Percentiles rank a stretch among this genome's conserved stretches.
These are phyloP conservation scores for Murraya koenigii DNA, from an alignment of 345 rosid genomes.

Conservation along the genomic window DNA sequence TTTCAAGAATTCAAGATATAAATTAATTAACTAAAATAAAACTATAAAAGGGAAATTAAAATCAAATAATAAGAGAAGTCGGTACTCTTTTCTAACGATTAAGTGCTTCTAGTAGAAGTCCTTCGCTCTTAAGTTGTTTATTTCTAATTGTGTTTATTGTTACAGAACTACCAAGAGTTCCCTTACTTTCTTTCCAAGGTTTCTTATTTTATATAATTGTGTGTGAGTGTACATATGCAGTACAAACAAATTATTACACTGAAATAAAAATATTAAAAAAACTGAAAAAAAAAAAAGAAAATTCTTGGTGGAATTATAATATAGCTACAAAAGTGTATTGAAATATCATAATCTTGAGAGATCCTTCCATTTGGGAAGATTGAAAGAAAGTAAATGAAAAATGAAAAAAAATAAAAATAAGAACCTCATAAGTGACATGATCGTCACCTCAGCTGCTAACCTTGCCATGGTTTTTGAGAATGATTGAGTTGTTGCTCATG, in stretches of 20 bases:
- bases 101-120: background rate
- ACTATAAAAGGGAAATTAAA: background rate
- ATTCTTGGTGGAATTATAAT: background rate
- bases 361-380: constrained; percentile 49
- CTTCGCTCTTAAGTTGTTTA: background rate
- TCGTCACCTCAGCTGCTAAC: constrained; percentile 31
- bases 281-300: background rate
- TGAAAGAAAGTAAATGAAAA: background rate
- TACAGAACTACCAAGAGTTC: background rate
- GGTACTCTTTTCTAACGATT: background rate
- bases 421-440: background rate
- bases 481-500: constrained; percentile 36
- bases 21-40: background rate
- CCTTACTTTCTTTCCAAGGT: background rate
- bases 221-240: background rate
- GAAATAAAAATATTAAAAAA: background rate
- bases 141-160: background rate
- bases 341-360: constrained; percentile 12
- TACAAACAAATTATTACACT: background rate
- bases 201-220: background rate
- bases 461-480: constrained; percentile 64
- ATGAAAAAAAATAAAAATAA: constrained; percentile 6
- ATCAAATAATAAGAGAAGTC: background rate
- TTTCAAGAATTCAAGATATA: background rate
- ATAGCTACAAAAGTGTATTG: constrained; percentile 11